A percentile compares a stretch with the other conserved stretches of the same genome.
These are phyloP conservation scores for Smittium mucronatum DNA, from an alignment of 371 early-diverging fungal species.

Conservation along the genomic window DNA sequence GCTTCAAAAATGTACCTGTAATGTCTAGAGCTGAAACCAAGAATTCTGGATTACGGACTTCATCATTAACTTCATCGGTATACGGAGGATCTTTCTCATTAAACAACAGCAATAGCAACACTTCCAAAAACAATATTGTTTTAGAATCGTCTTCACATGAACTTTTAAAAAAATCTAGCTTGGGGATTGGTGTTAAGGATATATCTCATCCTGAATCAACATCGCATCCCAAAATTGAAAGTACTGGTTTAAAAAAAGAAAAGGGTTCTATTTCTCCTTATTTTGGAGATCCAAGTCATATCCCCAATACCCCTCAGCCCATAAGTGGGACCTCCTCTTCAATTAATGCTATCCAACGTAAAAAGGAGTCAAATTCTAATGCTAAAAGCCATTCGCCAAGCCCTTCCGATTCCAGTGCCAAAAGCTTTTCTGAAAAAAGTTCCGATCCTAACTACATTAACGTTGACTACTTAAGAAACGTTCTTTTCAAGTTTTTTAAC, in stretches of 20 bases:
- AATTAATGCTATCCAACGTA: neutral
- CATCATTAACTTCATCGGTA: neutral
- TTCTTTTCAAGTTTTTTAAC: conserved; percentile 75
- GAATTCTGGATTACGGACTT: neutral
- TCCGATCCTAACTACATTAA: conserved; percentile 42
- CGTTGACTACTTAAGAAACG: conserved; percentile 72
- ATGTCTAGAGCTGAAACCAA: conserved; percentile 3
- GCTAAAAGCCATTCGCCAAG: neutral
- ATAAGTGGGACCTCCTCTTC: neutral
- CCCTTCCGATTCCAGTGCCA: neutral
- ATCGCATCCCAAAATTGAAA: neutral
- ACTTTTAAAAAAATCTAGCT: neutral
- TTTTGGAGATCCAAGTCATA: neutral
- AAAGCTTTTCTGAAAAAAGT: neutral
- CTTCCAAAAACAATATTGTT: neutral
- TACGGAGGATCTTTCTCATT: neutral
- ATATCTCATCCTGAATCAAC: neutral
- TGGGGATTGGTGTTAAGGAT: neutral
- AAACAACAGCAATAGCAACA: neutral
- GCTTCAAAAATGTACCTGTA: neutral
- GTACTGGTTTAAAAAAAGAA: too few relatives aligned
- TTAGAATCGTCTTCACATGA: neutral
- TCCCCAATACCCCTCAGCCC: neutral
- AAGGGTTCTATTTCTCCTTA: neutral
- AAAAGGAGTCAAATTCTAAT: neutral